Base-by-base conservation (phyloP, 768 basidiomycete species). In the Tricholoma furcatifolium region DNA sequence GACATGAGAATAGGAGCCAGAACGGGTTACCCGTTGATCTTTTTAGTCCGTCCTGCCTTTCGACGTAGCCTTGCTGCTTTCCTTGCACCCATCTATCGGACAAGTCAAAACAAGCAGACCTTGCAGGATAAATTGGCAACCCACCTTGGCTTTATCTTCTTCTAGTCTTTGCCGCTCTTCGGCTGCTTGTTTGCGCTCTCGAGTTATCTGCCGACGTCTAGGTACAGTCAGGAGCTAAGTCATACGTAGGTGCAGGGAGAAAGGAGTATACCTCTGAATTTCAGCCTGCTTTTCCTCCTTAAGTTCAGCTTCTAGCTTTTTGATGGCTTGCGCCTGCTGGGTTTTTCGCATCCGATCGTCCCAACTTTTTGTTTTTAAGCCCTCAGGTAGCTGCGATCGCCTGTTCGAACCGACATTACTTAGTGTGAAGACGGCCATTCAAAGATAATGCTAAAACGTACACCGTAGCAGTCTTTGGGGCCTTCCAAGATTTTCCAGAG, bases 201-300 rank as follows among this genome's bases (percentile, higher is more conserved):
- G 67, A 0, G 86, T 89, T 49, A 88, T 77, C 60, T 86, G 82
- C 59, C 79, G 74, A 56, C 86, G 79, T 53, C 89, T 90, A 60
- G 46, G 12, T 15, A 24, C 27, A 39, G 46, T 56, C 24, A 54
- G 58, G 40, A 55, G 21, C 44, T 23, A 39, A 31, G 27, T 43
- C 9, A 34, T 45, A 45, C 30, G 6, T n/a, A 18, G 17, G 9
- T 36, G 30, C 38, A 38, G 43, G 31, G 17, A 20, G n/a, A 43
- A 20, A 48, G 63, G 27, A 27, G 27, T 69, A 50, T 54, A 84
- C 89, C 85, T 76, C 56, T 77, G 72, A 43, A 77, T 70, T 61
- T 91, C 90, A 4, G 83, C 79, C 59, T 78, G 71, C 61, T 90
- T 91, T 66, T 92, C 91, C 42, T 87, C 84, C 64, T 81, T 87